Evolutionary conservation across 164 flowering plant species (phyloP).

Genomic region (Stephania japonica): DNA sequence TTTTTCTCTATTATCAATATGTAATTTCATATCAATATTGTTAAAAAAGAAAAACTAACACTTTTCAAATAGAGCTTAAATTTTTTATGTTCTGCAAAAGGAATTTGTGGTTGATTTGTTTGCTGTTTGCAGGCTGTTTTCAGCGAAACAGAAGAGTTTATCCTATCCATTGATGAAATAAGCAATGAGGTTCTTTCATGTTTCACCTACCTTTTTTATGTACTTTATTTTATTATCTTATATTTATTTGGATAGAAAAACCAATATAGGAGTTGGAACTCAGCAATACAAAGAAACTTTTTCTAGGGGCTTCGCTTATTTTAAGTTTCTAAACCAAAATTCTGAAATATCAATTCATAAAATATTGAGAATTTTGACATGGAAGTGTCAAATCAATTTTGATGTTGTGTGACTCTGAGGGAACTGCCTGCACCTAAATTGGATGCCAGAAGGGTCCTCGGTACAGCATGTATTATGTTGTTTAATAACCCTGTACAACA

Average conservation of each 20-base stretch:
- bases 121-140: constrained; percentile 63
- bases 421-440: too few species aligned
- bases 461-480: too few species aligned
- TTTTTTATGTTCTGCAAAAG: not conserved
- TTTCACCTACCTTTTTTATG: not conserved
- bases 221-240: not conserved
- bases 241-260: not conserved
- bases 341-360: too few species aligned
- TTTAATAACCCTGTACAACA: too few species aligned
- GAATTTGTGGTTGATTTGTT: not conserved
- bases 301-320: too few species aligned
- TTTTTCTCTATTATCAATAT: not conserved
- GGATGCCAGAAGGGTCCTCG: too few species aligned
- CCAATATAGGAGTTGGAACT: not conserved
- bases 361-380: too few species aligned
- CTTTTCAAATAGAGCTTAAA: not conserved
- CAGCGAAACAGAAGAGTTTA: constrained; percentile 74
- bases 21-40: not conserved
- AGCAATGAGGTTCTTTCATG: constrained; percentile 60
- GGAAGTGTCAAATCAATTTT: too few species aligned
- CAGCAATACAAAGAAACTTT: not conserved
- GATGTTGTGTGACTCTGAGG: too few species aligned
- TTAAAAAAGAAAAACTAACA: not conserved
- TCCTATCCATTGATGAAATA: constrained; percentile 69
- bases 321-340: too few species aligned